Evolutionary conservation across 2,329 filamentous ascomycete species (phyloP).

Genomic region (Zymoseptoria pseudotritici): DNA sequence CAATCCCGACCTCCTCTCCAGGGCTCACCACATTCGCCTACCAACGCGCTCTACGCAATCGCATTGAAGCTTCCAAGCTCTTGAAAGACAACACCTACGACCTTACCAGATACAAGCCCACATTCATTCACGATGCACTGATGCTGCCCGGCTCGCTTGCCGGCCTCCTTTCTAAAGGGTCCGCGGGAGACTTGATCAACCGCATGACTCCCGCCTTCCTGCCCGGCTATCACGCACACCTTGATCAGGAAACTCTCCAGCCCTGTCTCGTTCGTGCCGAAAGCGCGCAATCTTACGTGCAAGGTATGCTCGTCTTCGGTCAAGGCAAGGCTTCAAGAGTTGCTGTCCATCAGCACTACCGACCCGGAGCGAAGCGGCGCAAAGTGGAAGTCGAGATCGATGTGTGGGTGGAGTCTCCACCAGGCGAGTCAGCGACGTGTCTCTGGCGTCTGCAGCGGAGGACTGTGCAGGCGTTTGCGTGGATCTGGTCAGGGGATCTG

Average conservation of each 20-base stretch:
- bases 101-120: conserved; percentile 46
- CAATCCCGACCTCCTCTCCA: conserved; percentile 7
- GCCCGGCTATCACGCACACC: conserved; percentile 15
- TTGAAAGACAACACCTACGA: conserved; percentile 45
- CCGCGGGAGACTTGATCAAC: conserved; percentile 15
- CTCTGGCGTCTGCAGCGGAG: conserved; percentile 13
- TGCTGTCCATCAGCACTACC: conserved; percentile 22
- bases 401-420: conserved; percentile 5
- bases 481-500: conserved; percentile 1
- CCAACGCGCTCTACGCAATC: conserved; percentile 22
- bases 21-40: conserved; percentile 17
- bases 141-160: conserved; percentile 40
- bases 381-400: conserved; percentile 20
- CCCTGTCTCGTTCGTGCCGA: conserved; percentile 18
- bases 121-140: conserved; percentile 46
- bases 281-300: conserved; percentile 15
- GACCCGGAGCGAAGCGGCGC: conserved; percentile 8
- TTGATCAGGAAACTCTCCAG: conserved; percentile 12
- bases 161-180: conserved; percentile 22
- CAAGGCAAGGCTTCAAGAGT: conserved; percentile 14
- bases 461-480: conserved; percentile 11
- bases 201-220: conserved; percentile 25
- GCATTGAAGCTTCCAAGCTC: conserved; percentile 24
- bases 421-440: not conserved
- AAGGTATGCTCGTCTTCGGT: conserved; percentile 26